Conservation (phyloP, 2,329 filamentous ascomycete genomes). For the Talaromyces islandicus region DNA sequence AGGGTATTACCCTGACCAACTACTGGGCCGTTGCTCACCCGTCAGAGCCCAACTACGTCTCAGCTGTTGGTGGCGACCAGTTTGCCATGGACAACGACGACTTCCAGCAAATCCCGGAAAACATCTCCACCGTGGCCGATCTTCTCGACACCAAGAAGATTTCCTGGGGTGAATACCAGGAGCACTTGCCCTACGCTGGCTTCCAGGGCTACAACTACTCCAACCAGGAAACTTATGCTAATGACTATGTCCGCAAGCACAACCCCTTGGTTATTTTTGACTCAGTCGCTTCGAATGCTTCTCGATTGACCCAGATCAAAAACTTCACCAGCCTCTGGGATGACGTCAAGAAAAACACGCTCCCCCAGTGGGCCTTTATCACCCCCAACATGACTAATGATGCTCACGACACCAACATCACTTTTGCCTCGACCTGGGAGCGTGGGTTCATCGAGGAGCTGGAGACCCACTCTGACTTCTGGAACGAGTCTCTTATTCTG, state of each 20-base stretch:
- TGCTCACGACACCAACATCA: slow-evolving; percentile 68
- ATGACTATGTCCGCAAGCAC: slow-evolving; percentile 81
- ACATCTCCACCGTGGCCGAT: slow-evolving; percentile 63
- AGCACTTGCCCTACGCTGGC: slow-evolving; percentile 70
- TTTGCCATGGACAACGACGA: slow-evolving; percentile 66
- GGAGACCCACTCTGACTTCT: slow-evolving; percentile 63
- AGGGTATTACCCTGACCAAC: slow-evolving; percentile 57
- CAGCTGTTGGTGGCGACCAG: slow-evolving; percentile 62
- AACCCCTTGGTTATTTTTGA: slow-evolving; percentile 63
- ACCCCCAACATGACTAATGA: slow-evolving; percentile 56
- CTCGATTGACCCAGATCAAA: slow-evolving; percentile 65
- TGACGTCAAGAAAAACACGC: slow-evolving; percentile 56
- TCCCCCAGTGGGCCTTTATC: slow-evolving; percentile 62
- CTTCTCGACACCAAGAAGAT: slow-evolving; percentile 61
- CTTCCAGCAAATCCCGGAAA: slow-evolving; percentile 53
- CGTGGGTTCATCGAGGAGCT: slow-evolving; percentile 64
- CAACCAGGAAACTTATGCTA: slow-evolving; percentile 60
- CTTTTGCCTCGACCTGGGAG: slow-evolving; percentile 62
- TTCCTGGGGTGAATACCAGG: slow-evolving; percentile 68
- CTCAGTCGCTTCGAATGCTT: slow-evolving; percentile 52
- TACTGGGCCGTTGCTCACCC: slow-evolving; percentile 64
- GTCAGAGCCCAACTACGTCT: slow-evolving; percentile 70
- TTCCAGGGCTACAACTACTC: slow-evolving; percentile 60
- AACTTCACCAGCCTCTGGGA: slow-evolving; percentile 64
- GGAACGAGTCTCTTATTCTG: slow-evolving; percentile 68